Percentiles rank a stretch among this genome's conserved stretches.
phyloP scores from a whole-genome alignment of 352 stramenopile genomes.

The Phytopythium chamaehyphon region DNA sequence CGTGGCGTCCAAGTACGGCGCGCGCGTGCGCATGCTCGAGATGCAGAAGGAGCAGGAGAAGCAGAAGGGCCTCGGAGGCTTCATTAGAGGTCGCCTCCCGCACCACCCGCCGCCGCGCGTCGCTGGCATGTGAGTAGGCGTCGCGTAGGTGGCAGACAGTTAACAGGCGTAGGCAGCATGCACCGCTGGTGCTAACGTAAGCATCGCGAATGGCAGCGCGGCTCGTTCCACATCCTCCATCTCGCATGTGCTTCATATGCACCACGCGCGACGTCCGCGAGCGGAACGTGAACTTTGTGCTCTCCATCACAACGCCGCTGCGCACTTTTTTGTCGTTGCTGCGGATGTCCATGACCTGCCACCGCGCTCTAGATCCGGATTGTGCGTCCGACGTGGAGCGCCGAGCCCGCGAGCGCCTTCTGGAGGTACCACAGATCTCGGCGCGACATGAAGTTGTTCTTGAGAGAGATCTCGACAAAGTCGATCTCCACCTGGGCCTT shows the following conservation, averaged over 20 bases:
- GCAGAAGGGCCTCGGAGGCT: conserved; percentile 80
- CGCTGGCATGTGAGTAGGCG: conserved; percentile 4
- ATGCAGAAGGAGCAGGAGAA: conserved; percentile 79
- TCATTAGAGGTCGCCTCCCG: conserved; percentile 70
- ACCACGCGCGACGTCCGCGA: conserved; percentile 94
- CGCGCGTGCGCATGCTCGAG: conserved; percentile 72
- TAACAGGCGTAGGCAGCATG: too few species aligned
- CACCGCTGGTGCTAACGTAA: too few species aligned
- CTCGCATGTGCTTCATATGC: too few species aligned
- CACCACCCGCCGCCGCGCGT: conserved; percentile 35
- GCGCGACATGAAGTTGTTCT: conserved; percentile 92
- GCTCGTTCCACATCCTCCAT: too few species aligned
- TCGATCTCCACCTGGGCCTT: conserved; percentile 76
- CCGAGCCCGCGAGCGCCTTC: conserved; percentile 58
- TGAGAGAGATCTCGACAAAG: conserved; percentile 89
- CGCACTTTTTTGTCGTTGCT: conserved; percentile 73
- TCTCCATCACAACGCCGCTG: conserved; percentile 92
- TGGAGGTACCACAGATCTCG: conserved; percentile 88
- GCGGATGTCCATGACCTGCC: conserved; percentile 90
- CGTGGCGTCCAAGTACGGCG: conserved; percentile 69
- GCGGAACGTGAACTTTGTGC: conserved; percentile 96
- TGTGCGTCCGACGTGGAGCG: conserved; percentile 76
- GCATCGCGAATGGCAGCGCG: too few species aligned
- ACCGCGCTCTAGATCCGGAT: conserved; percentile 66
- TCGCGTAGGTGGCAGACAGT: background rate